Conservation (phyloP, 140 eudicot genomes). For the Stevia rebaudiana region DNA sequence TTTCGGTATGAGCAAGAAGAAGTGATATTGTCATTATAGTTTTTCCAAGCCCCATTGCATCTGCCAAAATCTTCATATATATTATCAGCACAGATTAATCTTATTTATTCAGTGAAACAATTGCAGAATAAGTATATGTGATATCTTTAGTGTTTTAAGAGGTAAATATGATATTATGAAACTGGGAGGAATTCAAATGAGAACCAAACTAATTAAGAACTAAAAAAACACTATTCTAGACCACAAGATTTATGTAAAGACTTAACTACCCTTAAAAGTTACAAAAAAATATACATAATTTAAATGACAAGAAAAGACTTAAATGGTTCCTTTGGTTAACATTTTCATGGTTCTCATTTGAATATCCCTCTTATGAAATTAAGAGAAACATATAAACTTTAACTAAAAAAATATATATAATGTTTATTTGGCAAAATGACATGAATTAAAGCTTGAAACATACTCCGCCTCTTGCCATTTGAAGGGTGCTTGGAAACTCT, state of each 20-base stretch:
- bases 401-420: not conserved
- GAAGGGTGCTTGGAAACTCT: slow-evolving; percentile 94
- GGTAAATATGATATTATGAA: not conserved
- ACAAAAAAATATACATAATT: too few species aligned
- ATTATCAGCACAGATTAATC: slow-evolving; percentile 22
- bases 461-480: slow-evolving; percentile 99
- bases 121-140: not conserved
- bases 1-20: slow-evolving; percentile 75
- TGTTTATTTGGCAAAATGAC: not conserved
- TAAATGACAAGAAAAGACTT: too few species aligned
- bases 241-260: too few species aligned
- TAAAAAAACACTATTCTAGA: too few species aligned
- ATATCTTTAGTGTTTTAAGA: not conserved
- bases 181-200: not conserved
- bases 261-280: too few species aligned
- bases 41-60: slow-evolving; percentile 99
- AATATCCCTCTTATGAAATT: too few species aligned
- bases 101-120: too few species aligned
- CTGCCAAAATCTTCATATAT: slow-evolving; percentile 80
- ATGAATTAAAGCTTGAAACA: slow-evolving; percentile 23
- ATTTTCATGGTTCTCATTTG: too few species aligned
- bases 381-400: not conserved
- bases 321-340: too few species aligned
- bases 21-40: slow-evolving; percentile 97
- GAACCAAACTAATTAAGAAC: too few species aligned